Evolutionary conservation across 83 land plant species (phyloP).

Genomic region (Isoetes engelmannii): DNA sequence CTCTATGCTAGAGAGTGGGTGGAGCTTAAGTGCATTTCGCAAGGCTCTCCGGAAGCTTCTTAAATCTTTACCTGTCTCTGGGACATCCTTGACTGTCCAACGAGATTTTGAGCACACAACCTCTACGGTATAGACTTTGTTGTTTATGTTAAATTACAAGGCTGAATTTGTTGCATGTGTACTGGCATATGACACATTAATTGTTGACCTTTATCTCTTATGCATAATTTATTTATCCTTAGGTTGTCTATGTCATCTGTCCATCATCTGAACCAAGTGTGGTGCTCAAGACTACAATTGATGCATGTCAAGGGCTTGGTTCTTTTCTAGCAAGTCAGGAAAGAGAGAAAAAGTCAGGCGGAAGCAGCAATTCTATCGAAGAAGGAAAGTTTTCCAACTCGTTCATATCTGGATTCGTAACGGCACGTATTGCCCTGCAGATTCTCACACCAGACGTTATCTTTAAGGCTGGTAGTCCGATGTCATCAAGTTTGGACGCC

Average conservation of each 20-base stretch:
- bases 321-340: slow-evolving; percentile 41
- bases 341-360: slow-evolving; percentile 43
- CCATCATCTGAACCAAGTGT: slow-evolving; percentile 75
- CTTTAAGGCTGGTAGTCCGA: slow-evolving; percentile 53
- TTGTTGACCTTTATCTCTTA: no score
- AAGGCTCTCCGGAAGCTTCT: slow-evolving; percentile 28
- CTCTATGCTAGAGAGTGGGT: slow-evolving; percentile 22
- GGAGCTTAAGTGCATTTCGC: slow-evolving; percentile 27
- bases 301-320: slow-evolving; percentile 66
- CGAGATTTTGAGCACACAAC: slow-evolving; percentile 30
- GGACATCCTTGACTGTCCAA: slow-evolving; percentile 12
- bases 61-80: slow-evolving; percentile 24
- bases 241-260: slow-evolving; percentile 91
- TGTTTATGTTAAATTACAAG: no score
- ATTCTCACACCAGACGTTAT: slow-evolving; percentile 72
- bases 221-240: background rate
- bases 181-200: no score
- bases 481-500: slow-evolving; percentile 39
- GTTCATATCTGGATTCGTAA: slow-evolving; percentile 52
- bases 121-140: slow-evolving; percentile 17
- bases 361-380: slow-evolving; percentile 46
- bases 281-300: slow-evolving; percentile 66
- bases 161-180: no score
- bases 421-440: slow-evolving; percentile 74
- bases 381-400: slow-evolving; percentile 35